These are phyloP conservation scores for Metschnikowia aberdeeniae DNA, from an alignment of 805 yeast species.

Conservation along the genomic window DNA sequence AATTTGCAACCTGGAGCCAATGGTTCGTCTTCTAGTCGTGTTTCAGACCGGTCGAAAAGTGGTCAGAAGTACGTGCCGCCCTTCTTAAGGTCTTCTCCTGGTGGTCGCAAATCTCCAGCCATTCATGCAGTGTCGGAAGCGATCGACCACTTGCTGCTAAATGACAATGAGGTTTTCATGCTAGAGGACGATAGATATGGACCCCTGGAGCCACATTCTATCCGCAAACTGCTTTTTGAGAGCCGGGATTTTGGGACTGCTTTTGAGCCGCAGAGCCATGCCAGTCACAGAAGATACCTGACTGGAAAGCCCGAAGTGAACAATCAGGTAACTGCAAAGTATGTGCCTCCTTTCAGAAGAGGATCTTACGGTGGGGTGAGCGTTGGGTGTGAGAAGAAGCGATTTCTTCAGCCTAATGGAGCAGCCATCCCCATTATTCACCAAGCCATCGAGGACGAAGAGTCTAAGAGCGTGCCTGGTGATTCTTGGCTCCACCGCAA, in stretches of 20 bases:
- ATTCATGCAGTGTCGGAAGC: constrained; percentile 34
- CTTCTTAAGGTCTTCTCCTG: constrained; percentile 36
- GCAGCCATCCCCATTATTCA: constrained; percentile 9
- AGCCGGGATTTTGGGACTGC: constrained; percentile 1
- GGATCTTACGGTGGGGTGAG: constrained; percentile 35
- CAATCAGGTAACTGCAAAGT: constrained; percentile 41
- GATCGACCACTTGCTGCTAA: constrained; percentile 30
- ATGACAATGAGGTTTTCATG: constrained; percentile 39
- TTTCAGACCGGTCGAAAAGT: constrained; percentile 1
- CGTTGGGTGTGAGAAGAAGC: constrained; percentile 12
- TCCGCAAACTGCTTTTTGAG: background rate
- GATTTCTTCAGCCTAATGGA: constrained; percentile 11
- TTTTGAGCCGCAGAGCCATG: background rate
- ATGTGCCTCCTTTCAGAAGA: constrained; percentile 70
- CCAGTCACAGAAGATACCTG: constrained; percentile 6
- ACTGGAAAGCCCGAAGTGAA: constrained; percentile 2
- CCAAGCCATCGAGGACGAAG: constrained; percentile 12
- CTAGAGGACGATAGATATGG: constrained; percentile 34
- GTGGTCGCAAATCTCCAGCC: constrained; percentile 27
- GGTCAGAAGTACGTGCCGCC: constrained; percentile 41
- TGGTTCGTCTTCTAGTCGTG: background rate
- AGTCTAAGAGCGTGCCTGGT: constrained; percentile 15
- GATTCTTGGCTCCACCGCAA: constrained; percentile 16
- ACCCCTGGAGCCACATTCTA: background rate
- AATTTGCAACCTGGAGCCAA: background rate